phyloP scores from a whole-genome alignment of 768 basidiomycete genomes.

The Tylopilus felleus region DNA sequence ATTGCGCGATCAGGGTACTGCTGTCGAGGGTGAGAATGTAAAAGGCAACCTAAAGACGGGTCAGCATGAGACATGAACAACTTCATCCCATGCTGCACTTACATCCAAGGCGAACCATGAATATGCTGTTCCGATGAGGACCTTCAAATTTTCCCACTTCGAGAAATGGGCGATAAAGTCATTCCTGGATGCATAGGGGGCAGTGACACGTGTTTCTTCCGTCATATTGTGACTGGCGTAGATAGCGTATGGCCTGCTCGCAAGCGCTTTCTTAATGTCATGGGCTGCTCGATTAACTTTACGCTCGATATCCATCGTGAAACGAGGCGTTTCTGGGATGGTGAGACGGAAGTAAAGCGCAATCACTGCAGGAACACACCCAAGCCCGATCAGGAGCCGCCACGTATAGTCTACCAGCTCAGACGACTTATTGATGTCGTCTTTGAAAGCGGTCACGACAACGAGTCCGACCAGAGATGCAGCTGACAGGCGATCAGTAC shows the following conservation, averaged over 20 bases:
- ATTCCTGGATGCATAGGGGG: background rate
- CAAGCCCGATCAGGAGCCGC: background rate
- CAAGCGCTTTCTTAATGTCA: background rate
- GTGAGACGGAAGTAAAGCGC: background rate
- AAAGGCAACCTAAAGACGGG: background rate
- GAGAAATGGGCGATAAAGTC: background rate
- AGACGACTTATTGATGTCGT: background rate
- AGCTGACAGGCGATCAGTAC: background rate
- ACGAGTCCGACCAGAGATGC: background rate
- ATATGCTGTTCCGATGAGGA: background rate
- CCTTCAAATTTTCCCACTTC: background rate
- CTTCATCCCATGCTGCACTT: background rate
- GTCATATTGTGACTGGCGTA: background rate
- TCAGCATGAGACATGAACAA: background rate
- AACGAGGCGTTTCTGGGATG: background rate
- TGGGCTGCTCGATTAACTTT: background rate
- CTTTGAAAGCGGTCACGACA: background rate
- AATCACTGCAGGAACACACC: background rate
- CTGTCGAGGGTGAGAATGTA: background rate
- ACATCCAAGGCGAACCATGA: background rate
- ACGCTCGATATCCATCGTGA: background rate
- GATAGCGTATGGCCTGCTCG: background rate
- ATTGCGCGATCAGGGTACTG: background rate
- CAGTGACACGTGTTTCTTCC: background rate
- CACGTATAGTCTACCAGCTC: background rate